phyloP scores from a whole-genome alignment of 2,329 filamentous ascomycete species.

The Lojkania enalia region DNA sequence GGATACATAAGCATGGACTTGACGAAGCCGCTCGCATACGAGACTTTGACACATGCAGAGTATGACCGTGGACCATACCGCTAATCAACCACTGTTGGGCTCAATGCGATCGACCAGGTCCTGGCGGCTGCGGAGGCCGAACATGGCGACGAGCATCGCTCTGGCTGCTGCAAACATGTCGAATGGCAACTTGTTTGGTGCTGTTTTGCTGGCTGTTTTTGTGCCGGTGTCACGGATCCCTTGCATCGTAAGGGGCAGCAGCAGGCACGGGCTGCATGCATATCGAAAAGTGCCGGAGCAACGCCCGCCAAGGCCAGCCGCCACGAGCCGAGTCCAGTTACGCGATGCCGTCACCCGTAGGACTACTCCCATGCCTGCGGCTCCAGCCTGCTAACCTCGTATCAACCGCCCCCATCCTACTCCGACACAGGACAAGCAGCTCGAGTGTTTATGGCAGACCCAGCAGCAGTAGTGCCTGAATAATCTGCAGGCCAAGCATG shows the following conservation, averaged over 20 bases:
- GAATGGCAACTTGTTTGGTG: too few relatives aligned
- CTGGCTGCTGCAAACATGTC: neutral
- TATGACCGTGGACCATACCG: too few relatives aligned
- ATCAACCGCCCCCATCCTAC: too few relatives aligned
- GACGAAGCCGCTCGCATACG: too few relatives aligned
- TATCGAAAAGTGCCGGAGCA: constrained; percentile 12
- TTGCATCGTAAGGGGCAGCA: constrained; percentile 1
- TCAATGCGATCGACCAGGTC: too few relatives aligned
- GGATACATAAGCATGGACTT: too few relatives aligned
- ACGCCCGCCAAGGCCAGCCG: constrained; percentile 8
- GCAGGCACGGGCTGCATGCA: constrained; percentile 9
- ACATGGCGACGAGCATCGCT: neutral
- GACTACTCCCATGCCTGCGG: neutral
- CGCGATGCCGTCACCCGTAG: constrained; percentile 16
- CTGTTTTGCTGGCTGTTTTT: neutral
- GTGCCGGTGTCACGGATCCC: neutral
- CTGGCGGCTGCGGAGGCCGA: neutral
- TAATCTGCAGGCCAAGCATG: neutral
- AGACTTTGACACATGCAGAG: neutral
- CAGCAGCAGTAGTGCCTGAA: neutral
- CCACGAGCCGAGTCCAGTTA: constrained; percentile 2
- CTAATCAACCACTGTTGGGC: too few relatives aligned
- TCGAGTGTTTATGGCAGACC: too few relatives aligned
- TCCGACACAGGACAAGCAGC: too few relatives aligned
- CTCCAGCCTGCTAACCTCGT: neutral